These are phyloP conservation scores for Ensete ventricosum DNA, from an alignment of 176 grass and related monocot genomes.

Conservation along the genomic window DNA sequence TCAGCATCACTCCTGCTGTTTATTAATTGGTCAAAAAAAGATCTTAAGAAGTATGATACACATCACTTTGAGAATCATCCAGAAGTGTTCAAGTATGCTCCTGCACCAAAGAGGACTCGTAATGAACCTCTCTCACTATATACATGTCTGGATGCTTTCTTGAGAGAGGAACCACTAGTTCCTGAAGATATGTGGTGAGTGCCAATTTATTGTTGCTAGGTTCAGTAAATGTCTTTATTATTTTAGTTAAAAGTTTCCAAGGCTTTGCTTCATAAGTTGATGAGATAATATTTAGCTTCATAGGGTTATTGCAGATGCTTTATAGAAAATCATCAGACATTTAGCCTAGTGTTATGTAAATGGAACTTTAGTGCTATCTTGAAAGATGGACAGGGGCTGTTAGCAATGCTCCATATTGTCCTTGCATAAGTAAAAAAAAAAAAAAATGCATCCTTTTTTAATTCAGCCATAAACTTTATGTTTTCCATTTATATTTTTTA, in stretches of 20 bases:
- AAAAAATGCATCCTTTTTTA: too few relatives aligned
- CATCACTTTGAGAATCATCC: conserved; percentile 65
- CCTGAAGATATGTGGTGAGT: conserved; percentile 99
- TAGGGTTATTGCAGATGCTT: background rate
- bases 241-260: background rate
- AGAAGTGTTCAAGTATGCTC: conserved; percentile 85
- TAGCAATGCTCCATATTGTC: background rate
- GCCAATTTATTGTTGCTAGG: background rate
- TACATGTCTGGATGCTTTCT: conserved; percentile 96
- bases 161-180: conserved; percentile 93
- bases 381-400: background rate
- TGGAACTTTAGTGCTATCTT: too few relatives aligned
- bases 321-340: background rate
- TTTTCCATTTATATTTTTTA: background rate
- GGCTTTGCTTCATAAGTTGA: background rate
- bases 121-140: conserved; percentile 93
- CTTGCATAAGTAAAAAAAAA: too few relatives aligned
- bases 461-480: background rate
- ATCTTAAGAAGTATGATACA: conserved; percentile 59
- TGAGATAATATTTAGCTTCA: background rate
- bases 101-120: conserved; percentile 90
- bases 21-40: conserved; percentile 76
- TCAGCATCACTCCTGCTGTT: conserved; percentile 42
- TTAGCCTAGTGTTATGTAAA: background rate
- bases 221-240: background rate